phyloP scores from a whole-genome alignment of 148 eudicot species.

The Oxyria digyna region DNA sequence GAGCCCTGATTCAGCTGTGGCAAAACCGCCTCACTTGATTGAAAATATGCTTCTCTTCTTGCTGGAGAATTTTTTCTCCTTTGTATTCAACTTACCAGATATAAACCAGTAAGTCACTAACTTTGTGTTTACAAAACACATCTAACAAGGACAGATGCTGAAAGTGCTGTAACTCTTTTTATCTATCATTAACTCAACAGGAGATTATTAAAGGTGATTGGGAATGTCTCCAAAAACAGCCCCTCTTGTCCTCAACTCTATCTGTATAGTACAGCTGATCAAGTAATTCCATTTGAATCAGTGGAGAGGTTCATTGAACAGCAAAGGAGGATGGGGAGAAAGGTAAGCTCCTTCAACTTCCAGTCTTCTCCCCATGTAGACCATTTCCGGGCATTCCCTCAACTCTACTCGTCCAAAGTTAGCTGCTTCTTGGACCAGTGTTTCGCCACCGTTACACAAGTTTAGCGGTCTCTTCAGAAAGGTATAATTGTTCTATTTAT shows the following conservation, averaged over 20 bases:
- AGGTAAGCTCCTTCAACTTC: slow-evolving; percentile 53
- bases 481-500: neutral
- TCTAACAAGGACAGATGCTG: neutral
- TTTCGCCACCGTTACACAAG: slow-evolving; percentile 12
- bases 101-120: slow-evolving; percentile 42
- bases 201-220: slow-evolving; percentile 25
- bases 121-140: neutral
- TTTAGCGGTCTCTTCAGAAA: neutral
- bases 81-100: slow-evolving; percentile 50
- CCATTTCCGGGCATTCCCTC: slow-evolving; percentile 74
- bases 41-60: slow-evolving; percentile 37
- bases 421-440: slow-evolving; percentile 40
- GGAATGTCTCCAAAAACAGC: neutral
- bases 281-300: slow-evolving; percentile 50
- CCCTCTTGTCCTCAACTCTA: slow-evolving; percentile 83
- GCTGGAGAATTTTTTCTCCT: slow-evolving; percentile 66
- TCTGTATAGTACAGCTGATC: slow-evolving; percentile 80
- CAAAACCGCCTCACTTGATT: slow-evolving; percentile 21
- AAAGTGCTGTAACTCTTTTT: neutral
- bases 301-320: slow-evolving; percentile 61
- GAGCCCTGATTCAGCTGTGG: slow-evolving; percentile 8
- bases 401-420: slow-evolving; percentile 43
- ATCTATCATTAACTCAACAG: slow-evolving; percentile 21
- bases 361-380: slow-evolving; percentile 84
- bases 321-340: slow-evolving; percentile 53